Evolutionary conservation across 495 filamentous ascomycete species (phyloP).

Genomic region (Arthonia radiata): DNA sequence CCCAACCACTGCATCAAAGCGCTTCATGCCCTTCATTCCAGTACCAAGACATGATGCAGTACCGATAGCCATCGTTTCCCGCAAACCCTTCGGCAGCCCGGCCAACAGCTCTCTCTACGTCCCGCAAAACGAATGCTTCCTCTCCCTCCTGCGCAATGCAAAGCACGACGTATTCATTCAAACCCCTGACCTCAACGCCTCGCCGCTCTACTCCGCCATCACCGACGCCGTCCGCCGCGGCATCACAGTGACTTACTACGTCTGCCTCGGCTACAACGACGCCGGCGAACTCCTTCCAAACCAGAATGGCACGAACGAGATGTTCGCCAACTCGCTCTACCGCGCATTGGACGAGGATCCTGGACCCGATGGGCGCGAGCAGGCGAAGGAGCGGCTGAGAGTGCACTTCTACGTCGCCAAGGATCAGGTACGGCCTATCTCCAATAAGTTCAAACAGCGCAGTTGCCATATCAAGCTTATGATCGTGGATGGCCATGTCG

Average conservation of each 20-base stretch:
- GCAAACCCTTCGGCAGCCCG: conserved; percentile 35
- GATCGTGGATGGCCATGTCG: conserved; percentile 41
- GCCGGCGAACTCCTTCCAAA: conserved; percentile 46
- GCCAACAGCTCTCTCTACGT: conserved; percentile 31
- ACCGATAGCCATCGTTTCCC: conserved; percentile 47
- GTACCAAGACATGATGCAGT: conserved; percentile 27
- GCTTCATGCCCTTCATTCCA: conserved; percentile 39
- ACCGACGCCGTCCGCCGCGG: conserved; percentile 20
- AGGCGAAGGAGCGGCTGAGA: too few relatives aligned
- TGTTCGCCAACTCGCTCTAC: conserved; percentile 33
- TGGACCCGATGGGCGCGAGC: conserved; percentile 17
- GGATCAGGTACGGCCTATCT: conserved; percentile 40
- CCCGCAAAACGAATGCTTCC: conserved; percentile 49
- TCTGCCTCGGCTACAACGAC: conserved; percentile 61
- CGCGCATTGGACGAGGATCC: conserved; percentile 20
- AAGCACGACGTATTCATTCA: conserved; percentile 40
- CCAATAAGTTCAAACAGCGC: conserved; percentile 32
- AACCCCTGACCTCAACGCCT: conserved; percentile 9
- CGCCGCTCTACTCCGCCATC: conserved; percentile 3
- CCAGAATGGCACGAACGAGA: conserved; percentile 57
- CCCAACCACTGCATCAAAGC: conserved; percentile 20
- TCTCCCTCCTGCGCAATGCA: conserved; percentile 42
- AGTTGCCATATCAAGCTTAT: conserved; percentile 56
- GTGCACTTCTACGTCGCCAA: conserved; percentile 46
- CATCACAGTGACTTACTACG: conserved; percentile 37